Conservation (phyloP, 108 stramenopile genomes). For the Skeletonema costatum region DNA sequence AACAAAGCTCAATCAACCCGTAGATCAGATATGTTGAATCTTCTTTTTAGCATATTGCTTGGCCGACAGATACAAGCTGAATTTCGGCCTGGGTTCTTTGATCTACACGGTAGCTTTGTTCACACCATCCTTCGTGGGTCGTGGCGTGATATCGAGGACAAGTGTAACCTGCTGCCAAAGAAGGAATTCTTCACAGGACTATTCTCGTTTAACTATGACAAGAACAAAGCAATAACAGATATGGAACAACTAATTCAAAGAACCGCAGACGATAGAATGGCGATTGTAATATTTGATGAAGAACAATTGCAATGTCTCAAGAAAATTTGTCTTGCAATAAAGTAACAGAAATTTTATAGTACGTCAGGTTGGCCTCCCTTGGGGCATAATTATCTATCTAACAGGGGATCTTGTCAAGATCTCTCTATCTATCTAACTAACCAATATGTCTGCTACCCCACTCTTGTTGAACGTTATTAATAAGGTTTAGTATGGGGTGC, state of each 20-base stretch:
- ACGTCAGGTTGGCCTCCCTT: too few relatives aligned
- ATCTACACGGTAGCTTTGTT: not conserved
- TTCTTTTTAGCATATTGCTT: not conserved
- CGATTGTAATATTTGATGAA: not conserved
- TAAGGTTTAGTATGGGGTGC: too few relatives aligned
- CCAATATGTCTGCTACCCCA: too few relatives aligned
- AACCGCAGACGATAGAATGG: not conserved
- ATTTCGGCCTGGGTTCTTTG: not conserved
- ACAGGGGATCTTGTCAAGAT: too few relatives aligned
- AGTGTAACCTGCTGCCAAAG: not conserved
- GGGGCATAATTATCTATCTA: too few relatives aligned
- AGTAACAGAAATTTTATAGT: too few relatives aligned
- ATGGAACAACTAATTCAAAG: not conserved
- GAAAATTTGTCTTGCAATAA: not conserved
- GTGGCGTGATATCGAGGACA: not conserved
- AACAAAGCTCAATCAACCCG: not conserved
- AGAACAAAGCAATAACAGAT: not conserved
- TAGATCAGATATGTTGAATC: not conserved
- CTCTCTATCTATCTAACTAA: too few relatives aligned
- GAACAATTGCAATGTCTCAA: not conserved
- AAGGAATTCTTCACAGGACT: not conserved
- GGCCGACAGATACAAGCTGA: not conserved
- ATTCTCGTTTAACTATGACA: not conserved
- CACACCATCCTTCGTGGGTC: not conserved
- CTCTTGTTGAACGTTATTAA: too few relatives aligned